These are phyloP conservation scores for Vanilla planifolia DNA, from an alignment of 106 monocot species.

Conservation along the genomic window DNA sequence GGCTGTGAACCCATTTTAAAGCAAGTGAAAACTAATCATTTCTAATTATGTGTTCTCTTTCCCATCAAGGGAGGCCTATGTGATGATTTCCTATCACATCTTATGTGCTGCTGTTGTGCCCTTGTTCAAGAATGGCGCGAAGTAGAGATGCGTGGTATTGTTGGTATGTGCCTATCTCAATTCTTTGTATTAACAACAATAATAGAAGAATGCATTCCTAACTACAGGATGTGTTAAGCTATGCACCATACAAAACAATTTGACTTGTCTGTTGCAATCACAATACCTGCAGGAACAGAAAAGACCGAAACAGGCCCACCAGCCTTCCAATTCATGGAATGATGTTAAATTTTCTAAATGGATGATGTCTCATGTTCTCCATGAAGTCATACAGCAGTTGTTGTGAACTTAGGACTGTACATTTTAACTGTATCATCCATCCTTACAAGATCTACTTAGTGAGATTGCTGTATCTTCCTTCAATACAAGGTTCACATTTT, in stretches of 20 bases:
- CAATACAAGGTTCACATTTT: too few species aligned
- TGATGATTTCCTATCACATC: slow-evolving; percentile 93
- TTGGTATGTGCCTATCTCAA: slow-evolving; percentile 23
- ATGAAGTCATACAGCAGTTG: too few species aligned
- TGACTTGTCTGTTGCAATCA: background rate
- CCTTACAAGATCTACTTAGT: too few species aligned
- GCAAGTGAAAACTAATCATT: too few species aligned
- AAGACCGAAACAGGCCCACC: slow-evolving; percentile 74
- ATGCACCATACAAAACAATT: background rate
- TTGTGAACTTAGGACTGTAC: too few species aligned
- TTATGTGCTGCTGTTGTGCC: slow-evolving; percentile 94
- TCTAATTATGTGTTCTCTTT: background rate
- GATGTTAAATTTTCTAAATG: too few species aligned
- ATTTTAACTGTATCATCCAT: too few species aligned
- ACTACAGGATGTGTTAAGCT: background rate
- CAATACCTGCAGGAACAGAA: slow-evolving; percentile 32
- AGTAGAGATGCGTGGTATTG: slow-evolving; percentile 65
- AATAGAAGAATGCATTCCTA: background rate
- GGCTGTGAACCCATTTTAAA: background rate
- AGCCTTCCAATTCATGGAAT: slow-evolving; percentile 68
- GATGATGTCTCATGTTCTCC: too few species aligned
- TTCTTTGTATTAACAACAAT: background rate
- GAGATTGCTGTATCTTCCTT: too few species aligned
- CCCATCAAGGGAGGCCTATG: slow-evolving; percentile 60
- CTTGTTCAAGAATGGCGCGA: slow-evolving; percentile 98